Evolutionary conservation across 2,329 filamentous ascomycete genomes (phyloP), one percentile per base, ranked within the genome.

Genomic region (Verticillium albo-atrum): DNA sequence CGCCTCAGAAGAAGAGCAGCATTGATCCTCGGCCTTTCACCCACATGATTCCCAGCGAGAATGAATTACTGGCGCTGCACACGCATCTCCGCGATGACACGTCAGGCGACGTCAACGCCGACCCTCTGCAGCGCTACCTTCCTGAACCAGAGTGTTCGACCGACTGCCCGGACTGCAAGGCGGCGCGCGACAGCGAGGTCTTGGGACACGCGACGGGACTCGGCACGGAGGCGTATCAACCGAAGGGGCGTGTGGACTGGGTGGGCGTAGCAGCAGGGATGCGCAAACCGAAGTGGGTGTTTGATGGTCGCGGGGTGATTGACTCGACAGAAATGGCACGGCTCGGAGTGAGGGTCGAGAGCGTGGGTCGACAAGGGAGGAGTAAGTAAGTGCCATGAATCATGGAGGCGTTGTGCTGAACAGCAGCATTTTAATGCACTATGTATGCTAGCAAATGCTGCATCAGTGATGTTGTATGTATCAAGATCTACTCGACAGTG

Each of bases 231-330:
- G 78, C 79, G 67, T 76, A 79, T 70, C 76, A 74, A 64, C 64
- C 74, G 58, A 81, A 77, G 69, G 79, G 79, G 68, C 74, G 70
- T 37, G 67, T 84, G 20, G 79, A 84, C 71, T 85, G 82, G 82
- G 73, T 72, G 58, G 76, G 72, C 69, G 79, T 84, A 51, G 73
- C 79, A 52, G 68, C 74, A 57, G 68, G 71, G 63, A 83, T 84
- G 80, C 74, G 74, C 55, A 78, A 80, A 71, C 82, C 82, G 12
- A 79, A 77, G 59, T 83, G 80, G 80, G 72, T 84, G 27, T 85
- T 85, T 70, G 82, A 85, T 61, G 82, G 82, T n/a, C 79, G 79
- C 58, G 80, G 81, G 15, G n/a, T 50, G 20, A 23, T 50, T 25
- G 42, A 50, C 42, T 50, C 42, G 42, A 50, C 42, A 1, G 6